Percentiles rank a stretch among this genome's conserved stretches.
Conservation (phyloP, 2,329 filamentous ascomycete genomes). For the Ophiostoma australiae region DNA sequence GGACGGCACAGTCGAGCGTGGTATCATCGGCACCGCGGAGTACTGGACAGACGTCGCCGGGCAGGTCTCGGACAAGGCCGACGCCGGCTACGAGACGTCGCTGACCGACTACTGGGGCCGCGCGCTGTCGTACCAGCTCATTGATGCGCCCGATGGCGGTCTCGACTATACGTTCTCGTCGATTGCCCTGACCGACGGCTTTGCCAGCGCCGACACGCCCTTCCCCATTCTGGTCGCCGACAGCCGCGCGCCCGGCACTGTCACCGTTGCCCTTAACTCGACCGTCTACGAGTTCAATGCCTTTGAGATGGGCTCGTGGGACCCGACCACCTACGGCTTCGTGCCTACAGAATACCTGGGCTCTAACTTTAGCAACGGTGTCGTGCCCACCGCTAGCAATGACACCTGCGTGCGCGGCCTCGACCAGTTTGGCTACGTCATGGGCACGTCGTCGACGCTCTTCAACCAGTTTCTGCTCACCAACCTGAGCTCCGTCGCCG, state of each 20-base stretch:
- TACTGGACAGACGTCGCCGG: slow-evolving; percentile 59
- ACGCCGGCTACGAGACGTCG: slow-evolving; percentile 62
- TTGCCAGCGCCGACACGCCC: slow-evolving; percentile 41
- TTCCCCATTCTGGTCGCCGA: slow-evolving; percentile 49
- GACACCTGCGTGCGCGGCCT: slow-evolving; percentile 68
- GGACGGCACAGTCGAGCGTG: slow-evolving; percentile 24
- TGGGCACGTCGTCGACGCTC: slow-evolving; percentile 79
- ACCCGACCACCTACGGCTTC: slow-evolving; percentile 56
- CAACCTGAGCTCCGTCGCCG: slow-evolving; percentile 47
- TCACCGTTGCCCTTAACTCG: slow-evolving; percentile 48
- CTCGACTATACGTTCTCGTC: slow-evolving; percentile 78
- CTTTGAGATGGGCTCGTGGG: slow-evolving; percentile 62
- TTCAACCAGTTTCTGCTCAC: slow-evolving; percentile 74
- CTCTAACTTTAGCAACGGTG: slow-evolving; percentile 52
- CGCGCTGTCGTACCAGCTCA: slow-evolving; percentile 77
- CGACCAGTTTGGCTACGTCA: slow-evolving; percentile 75
- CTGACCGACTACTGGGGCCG: slow-evolving; percentile 89
- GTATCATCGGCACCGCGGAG: slow-evolving; percentile 31
- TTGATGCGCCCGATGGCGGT: slow-evolving; percentile 70
- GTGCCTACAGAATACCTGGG: slow-evolving; percentile 56
- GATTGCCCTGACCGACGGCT: slow-evolving; percentile 42
- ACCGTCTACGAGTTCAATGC: slow-evolving; percentile 62
- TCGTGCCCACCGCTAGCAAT: slow-evolving; percentile 48
- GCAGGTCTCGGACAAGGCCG: slow-evolving; percentile 55
- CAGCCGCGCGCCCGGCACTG: slow-evolving; percentile 42